Evolutionary conservation across 228 moss, liverwort and hornwort genomes (phyloP), one percentile per base, ranked within the genome.

Genomic region (Sphagnum magellanicum): DNA sequence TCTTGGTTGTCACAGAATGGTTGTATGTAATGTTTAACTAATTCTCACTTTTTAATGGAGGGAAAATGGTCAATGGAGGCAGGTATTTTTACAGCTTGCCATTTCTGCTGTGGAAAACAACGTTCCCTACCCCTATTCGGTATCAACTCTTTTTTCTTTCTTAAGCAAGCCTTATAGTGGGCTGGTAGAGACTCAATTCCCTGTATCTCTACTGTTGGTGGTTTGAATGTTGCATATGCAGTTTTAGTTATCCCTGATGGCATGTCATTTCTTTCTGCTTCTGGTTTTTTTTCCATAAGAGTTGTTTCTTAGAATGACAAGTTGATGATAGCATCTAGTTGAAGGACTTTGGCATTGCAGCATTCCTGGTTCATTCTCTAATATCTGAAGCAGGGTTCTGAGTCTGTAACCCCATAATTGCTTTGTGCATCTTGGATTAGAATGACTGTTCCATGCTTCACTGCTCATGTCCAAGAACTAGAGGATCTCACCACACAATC

Each of bases 31-130:
- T 63, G 4, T 8, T 48, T 63, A 8, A 63, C 9, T 8, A 63
- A n/a, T 59, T 59, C 12, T 11, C 59, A 16, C 8, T 4, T 47
- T 11, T 14, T 32, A 52, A 50, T 55, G 49, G 55, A 16, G 52
- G 6, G 51, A 48, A 0, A 10, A 14, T 14, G 5, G 50, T 15
- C 4, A 58, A 48, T 50, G 55, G 60, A 15, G 78, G 65, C 85
- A 97, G 97, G 93, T 98, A 98, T 67, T 98, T 98, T 59, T 98
- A 87, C 67, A 89, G 86, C 72, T 47, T 98, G 53, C 98, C 98
- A 55, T 92, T 89, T 68, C 73, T 98, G 50, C 76, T 98, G 7
- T 98, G 98, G 98, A 98, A 92, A 81, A 79, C 98, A 50, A 64
- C 73, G 8, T 90, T 83, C 61, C 78, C 94, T 50, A 88, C 76